Evolutionary conservation across 805 yeast species (phyloP).

Genomic region (Lachancea quebecensis): DNA sequence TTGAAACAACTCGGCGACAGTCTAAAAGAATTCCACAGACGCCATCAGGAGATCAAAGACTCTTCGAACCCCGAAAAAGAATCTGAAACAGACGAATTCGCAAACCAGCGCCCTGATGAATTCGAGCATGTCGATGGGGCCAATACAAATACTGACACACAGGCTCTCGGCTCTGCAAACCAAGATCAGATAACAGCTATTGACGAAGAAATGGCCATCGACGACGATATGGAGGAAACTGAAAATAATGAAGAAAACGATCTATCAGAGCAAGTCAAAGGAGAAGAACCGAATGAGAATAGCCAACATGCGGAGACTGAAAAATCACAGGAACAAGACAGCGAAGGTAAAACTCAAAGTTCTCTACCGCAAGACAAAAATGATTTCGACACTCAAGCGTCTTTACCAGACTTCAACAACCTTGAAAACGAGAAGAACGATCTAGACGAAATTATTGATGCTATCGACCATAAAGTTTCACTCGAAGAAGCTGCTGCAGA

Average conservation of each 20-base stretch:
- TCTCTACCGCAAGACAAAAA: conserved; percentile 46
- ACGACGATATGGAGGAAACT: conserved; percentile 43
- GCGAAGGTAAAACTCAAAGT: conserved; percentile 43
- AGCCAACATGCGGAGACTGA: conserved; percentile 25
- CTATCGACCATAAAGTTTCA: conserved; percentile 29
- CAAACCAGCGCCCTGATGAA: conserved; percentile 72
- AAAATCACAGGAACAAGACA: conserved; percentile 20
- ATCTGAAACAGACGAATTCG: conserved; percentile 42
- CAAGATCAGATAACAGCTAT: conserved; percentile 71
- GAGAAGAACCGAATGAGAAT: conserved; percentile 26
- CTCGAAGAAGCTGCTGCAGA: conserved; percentile 21
- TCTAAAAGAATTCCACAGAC: conserved; percentile 82
- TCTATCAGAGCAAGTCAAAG: conserved; percentile 25
- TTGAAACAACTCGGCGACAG: conserved; percentile 88
- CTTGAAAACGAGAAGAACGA: conserved; percentile 26
- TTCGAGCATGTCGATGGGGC: conserved; percentile 80
- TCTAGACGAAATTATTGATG: conserved; percentile 29
- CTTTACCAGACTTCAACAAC: conserved; percentile 21
- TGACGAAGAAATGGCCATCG: conserved; percentile 76
- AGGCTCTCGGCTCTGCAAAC: conserved; percentile 87
- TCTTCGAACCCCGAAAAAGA: conserved; percentile 46
- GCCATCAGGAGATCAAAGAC: conserved; percentile 80
- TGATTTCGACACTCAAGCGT: conserved; percentile 20
- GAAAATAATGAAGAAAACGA: conserved; percentile 18
- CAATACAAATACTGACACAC: conserved; percentile 71